Evolutionary conservation across 2,329 filamentous ascomycete genomes (phyloP), one percentile per base, ranked within the genome.

Genomic region (Sclerotinia spermophila): DNA sequence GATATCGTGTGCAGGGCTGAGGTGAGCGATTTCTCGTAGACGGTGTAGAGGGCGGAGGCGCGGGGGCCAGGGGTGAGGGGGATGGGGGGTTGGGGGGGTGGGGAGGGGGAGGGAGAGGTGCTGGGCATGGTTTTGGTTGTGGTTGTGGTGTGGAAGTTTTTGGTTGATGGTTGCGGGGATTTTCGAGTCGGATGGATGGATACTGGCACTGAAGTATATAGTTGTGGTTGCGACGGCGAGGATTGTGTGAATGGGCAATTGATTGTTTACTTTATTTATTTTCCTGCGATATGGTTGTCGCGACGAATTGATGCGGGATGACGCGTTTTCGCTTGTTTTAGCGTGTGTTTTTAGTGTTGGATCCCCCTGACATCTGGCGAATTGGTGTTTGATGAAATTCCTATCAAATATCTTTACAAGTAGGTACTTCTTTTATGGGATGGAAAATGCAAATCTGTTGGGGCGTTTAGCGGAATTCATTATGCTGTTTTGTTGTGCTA

Each of bases 1-100:
- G 81, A 83, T 69, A 90, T 82, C 76, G 86, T 85, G 74, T 79
- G 81, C 44, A 90, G 82, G 3, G 88, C 89, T 74, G 84, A 84
- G 60, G 79, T 74, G 35, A 90, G 83, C 40, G 84, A 84, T 71
- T 82, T 80, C 68, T 82, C 81, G 77, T 88, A 89, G 45, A 89
- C 81, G 68, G 84, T 81, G 67, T 84, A 83, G 71, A 90, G 83
- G 59, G 85, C 83, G 40, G 81, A 75, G 2, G 88, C 88, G 74
- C 88, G 86, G 3, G 85, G 85, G 61, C 88, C 88, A 0, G 87
- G 86, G 0, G 83, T 81, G 15, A 71, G 59, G 2, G 75, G 69
- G 8, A 68, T 73, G 17, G 75, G 75, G 21, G 70, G 44, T n/a
- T 42, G 11, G 11, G 76, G 75, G 4, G 77, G 74, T 2, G 77